A percentile compares a stretch with the other conserved stretches of the same genome.
These are phyloP conservation scores for Acarospora socialis DNA, from an alignment of 2,329 filamentous ascomycete genomes.

Conservation along the genomic window DNA sequence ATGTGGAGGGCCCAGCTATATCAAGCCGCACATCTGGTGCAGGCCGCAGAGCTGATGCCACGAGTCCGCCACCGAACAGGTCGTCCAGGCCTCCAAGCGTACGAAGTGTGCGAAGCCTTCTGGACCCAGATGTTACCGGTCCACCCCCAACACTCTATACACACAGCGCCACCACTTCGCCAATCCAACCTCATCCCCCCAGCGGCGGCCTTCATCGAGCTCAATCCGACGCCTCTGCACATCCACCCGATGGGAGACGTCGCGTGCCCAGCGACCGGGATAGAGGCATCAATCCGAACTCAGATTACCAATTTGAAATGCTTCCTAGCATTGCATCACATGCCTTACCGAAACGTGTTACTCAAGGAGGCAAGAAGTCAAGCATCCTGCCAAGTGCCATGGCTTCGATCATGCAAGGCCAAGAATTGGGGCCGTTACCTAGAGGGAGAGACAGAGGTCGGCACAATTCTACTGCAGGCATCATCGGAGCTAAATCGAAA, in stretches of 20 bases:
- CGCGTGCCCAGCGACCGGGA: conserved; percentile 13
- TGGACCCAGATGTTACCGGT: neutral
- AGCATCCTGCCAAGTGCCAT: conserved; percentile 27
- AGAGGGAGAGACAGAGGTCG: conserved; percentile 25
- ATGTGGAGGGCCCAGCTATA: conserved; percentile 20
- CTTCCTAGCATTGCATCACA: conserved; percentile 30
- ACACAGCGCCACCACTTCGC: conserved; percentile 10
- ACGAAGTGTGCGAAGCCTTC: neutral
- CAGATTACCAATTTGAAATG: conserved; percentile 31
- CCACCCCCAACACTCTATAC: neutral
- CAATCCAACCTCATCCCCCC: conserved; percentile 14
- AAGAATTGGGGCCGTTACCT: conserved; percentile 23
- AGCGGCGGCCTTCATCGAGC: conserved; percentile 12
- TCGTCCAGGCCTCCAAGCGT: no score
- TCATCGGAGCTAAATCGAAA: conserved; percentile 25
- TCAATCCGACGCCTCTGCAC: conserved; percentile 20
- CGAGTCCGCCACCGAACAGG: conserved; percentile 14
- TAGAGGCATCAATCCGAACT: conserved; percentile 6
- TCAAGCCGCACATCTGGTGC: conserved; percentile 23
- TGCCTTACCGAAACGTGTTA: conserved; percentile 27
- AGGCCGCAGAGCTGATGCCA: conserved; percentile 22
- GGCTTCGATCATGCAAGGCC: conserved; percentile 31
- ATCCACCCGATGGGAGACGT: conserved; percentile 17
- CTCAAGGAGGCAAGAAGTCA: conserved; percentile 28
- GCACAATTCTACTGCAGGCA: conserved; percentile 26